Conservation (phyloP, 441 rosid species). For the Euphorbia schlechtendalii region DNA sequence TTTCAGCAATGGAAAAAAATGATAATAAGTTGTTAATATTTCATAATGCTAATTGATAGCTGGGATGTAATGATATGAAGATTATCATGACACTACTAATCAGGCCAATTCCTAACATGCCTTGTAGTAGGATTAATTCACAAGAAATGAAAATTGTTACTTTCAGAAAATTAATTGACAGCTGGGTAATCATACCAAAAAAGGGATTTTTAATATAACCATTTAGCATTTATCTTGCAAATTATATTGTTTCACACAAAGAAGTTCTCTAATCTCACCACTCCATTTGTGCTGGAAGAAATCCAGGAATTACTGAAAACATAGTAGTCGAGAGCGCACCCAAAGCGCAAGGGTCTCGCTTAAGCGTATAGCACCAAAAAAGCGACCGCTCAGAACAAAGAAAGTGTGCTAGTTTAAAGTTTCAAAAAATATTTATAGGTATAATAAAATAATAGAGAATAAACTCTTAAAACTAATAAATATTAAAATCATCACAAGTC, state of each 20-base stretch:
- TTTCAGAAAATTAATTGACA: constrained; percentile 1
- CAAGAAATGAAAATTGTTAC: background rate
- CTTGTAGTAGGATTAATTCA: background rate
- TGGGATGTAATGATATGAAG: background rate
- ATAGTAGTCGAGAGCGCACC: no score
- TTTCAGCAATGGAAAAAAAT: no score
- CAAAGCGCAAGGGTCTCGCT: no score
- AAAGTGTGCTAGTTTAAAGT: no score
- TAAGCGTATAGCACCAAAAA: no score
- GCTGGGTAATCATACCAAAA: background rate
- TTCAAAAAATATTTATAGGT: no score
- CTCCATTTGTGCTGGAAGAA: background rate
- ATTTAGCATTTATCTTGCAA: background rate
- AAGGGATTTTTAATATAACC: background rate
- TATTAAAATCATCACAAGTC: no score
- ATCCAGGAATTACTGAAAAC: background rate
- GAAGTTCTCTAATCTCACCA: no score
- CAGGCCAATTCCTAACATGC: background rate
- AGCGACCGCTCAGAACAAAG: no score
- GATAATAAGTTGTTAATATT: background rate
- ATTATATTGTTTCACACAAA: background rate
- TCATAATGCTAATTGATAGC: background rate
- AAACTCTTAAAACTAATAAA: no score
- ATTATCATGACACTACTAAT: no score
- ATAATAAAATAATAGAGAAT: no score